These are phyloP conservation scores for Talaromyces sp. DNA, from an alignment of 2,329 filamentous ascomycete species.

Conservation along the genomic window DNA sequence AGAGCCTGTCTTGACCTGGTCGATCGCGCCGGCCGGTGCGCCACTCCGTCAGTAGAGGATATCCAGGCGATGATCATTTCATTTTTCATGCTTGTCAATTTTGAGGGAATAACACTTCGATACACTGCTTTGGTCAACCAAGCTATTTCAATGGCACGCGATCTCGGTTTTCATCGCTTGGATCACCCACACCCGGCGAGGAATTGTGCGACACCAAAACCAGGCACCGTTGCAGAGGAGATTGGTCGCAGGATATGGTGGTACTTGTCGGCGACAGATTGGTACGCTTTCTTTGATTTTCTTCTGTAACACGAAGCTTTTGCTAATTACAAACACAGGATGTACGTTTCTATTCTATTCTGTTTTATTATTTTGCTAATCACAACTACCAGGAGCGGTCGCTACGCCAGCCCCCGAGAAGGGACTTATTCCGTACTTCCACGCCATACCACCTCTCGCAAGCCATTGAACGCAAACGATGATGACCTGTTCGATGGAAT, in stretches of 20 bases:
- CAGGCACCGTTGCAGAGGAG: slow-evolving; percentile 24
- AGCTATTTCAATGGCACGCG: slow-evolving; percentile 21
- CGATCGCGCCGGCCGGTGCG: slow-evolving; percentile 21
- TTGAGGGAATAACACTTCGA: slow-evolving; percentile 31
- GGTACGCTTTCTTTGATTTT: slow-evolving; percentile 17
- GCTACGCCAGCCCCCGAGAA: slow-evolving; percentile 24
- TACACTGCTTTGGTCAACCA: slow-evolving; percentile 27
- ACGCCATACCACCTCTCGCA: slow-evolving; percentile 33
- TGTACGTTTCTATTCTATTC: slow-evolving; percentile 12
- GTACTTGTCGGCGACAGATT: slow-evolving; percentile 35
- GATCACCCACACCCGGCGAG: slow-evolving; percentile 11
- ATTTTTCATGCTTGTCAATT: slow-evolving; percentile 26
- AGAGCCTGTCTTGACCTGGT: slow-evolving; percentile 27
- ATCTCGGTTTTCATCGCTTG: slow-evolving; percentile 15
- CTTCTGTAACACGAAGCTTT: background rate
- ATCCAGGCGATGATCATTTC: slow-evolving; percentile 33
- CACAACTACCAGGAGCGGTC: background rate
- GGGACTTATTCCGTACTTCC: slow-evolving; percentile 34
- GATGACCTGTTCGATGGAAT: slow-evolving; percentile 27
- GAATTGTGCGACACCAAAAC: background rate
- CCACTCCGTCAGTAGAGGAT: slow-evolving; percentile 28
- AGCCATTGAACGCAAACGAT: slow-evolving; percentile 33
- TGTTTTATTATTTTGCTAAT: background rate
- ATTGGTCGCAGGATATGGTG: slow-evolving; percentile 37
- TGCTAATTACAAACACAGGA: slow-evolving; percentile 23